A percentile compares a stretch with the other conserved stretches of the same genome.
Conservation (phyloP, 2,329 filamentous ascomycete genomes). For the Chrysosporium keratinophilum region DNA sequence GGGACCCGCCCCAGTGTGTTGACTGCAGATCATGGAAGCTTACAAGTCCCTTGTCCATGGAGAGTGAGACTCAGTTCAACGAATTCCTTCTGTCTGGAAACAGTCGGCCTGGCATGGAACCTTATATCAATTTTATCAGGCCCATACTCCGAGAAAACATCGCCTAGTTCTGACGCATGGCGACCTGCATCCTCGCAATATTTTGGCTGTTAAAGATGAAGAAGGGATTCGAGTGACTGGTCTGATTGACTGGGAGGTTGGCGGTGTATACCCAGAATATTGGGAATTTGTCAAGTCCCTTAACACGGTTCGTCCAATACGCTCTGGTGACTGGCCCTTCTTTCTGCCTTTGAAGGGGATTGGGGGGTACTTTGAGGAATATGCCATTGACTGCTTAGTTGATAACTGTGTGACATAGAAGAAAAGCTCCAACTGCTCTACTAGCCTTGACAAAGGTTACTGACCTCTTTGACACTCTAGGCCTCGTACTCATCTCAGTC, state of each 20-base stretch:
- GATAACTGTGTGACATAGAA: constrained; percentile 14
- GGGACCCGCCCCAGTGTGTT: constrained; percentile 10
- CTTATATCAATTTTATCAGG: constrained; percentile 8
- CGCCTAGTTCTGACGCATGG: constrained; percentile 19
- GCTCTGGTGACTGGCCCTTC: constrained; percentile 11
- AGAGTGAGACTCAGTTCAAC: constrained; percentile 28
- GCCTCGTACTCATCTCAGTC: too few relatives aligned
- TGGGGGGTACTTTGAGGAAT: constrained; percentile 12
- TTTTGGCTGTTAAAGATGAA: constrained; percentile 15
- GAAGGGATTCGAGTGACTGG: constrained; percentile 15
- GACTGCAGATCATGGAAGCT: constrained; percentile 14
- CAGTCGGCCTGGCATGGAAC: constrained; percentile 18
- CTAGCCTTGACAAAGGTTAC: neutral
- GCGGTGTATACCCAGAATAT: constrained; percentile 20
- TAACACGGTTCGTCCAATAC: constrained; percentile 12
- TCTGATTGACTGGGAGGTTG: constrained; percentile 21
- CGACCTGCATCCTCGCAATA: constrained; percentile 21
- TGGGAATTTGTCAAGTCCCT: constrained; percentile 20
- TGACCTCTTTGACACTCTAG: too few relatives aligned
- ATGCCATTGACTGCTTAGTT: constrained; percentile 12
- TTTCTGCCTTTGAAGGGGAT: constrained; percentile 13
- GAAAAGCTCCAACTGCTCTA: neutral
- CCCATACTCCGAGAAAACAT: constrained; percentile 4
- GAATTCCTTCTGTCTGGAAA: constrained; percentile 32
- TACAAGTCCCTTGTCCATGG: constrained; percentile 20